These are phyloP conservation scores for Hygrophorus pudorinus DNA, from an alignment of 768 basidiomycete genomes.

Conservation along the genomic window DNA sequence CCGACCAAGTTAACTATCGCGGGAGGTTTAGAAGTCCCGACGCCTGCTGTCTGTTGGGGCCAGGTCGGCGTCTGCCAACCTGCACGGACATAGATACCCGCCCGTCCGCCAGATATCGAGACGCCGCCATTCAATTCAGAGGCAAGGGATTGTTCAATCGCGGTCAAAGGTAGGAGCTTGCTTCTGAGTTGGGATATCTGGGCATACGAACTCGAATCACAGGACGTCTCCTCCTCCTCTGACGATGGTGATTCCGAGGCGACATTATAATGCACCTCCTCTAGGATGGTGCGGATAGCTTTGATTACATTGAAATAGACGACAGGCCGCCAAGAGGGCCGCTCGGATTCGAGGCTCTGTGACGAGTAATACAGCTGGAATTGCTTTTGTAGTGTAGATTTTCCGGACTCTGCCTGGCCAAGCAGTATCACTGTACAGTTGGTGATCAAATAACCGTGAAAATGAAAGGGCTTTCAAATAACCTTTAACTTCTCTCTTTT, in stretches of 20 bases:
- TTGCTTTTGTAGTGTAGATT: constrained; percentile 79
- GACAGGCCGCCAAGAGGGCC: constrained; percentile 67
- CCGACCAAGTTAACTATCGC: constrained; percentile 45
- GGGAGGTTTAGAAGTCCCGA: constrained; percentile 20
- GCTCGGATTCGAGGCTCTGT: constrained; percentile 56
- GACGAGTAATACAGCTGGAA: constrained; percentile 77
- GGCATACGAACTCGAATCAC: constrained; percentile 11
- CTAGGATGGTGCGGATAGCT: constrained; percentile 64
- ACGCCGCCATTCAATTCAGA: constrained; percentile 61
- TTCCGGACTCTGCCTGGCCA: constrained; percentile 52
- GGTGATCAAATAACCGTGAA: neutral
- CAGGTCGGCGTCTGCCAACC: constrained; percentile 52
- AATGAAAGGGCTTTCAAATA: constrained; percentile 4
- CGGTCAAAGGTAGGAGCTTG: constrained; percentile 51
- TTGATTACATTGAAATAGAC: constrained; percentile 81
- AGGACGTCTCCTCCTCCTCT: constrained; percentile 12
- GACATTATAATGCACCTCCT: constrained; percentile 57
- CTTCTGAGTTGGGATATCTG: constrained; percentile 45
- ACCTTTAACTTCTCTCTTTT: constrained; percentile 48
- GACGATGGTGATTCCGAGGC: constrained; percentile 16
- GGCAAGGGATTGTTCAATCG: constrained; percentile 58
- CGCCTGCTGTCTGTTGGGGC: constrained; percentile 29
- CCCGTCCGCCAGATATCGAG: constrained; percentile 47
- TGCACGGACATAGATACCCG: constrained; percentile 56
- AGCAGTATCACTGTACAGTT: constrained; percentile 50